Conservation (phyloP, 805 yeast species). For the Teunomyces cretensis region DNA sequence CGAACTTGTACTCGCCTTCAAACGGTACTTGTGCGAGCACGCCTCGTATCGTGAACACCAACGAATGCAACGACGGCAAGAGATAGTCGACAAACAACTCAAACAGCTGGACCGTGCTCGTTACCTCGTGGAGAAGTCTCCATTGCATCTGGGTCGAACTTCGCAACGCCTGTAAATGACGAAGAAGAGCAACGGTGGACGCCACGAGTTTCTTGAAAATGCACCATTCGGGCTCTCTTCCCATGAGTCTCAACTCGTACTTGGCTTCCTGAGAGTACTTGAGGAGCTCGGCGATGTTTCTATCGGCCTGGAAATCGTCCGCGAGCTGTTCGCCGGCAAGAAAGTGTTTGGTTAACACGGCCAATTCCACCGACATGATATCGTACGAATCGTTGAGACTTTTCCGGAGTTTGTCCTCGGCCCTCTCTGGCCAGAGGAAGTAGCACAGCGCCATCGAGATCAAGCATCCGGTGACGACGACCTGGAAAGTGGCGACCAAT, state of each 20-base stretch:
- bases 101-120: constrained; percentile 45
- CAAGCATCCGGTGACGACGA: constrained; percentile 60
- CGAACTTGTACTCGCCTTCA: constrained; percentile 37
- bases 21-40: constrained; percentile 63
- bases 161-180: constrained; percentile 64
- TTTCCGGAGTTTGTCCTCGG: constrained; percentile 44
- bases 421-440: constrained; percentile 62
- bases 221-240: constrained; percentile 54
- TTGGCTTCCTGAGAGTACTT: constrained; percentile 54
- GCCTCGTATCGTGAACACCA: constrained; percentile 60
- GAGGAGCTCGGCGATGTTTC: constrained; percentile 39
- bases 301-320: constrained; percentile 39
- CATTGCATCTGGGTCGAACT: constrained; percentile 70
- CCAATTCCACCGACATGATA: constrained; percentile 49
- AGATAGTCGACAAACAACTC: constrained; percentile 64
- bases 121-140: constrained; percentile 42
- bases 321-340: constrained; percentile 46
- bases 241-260: constrained; percentile 56
- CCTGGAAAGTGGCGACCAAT: constrained; percentile 52
- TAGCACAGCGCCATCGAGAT: constrained; percentile 62
- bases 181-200: constrained; percentile 50
- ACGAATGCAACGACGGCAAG: constrained; percentile 72
- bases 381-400: constrained; percentile 52
- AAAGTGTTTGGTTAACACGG: constrained; percentile 49
- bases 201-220: constrained; percentile 47